These are phyloP conservation scores for Pulveroboletus sp. DNA, from an alignment of 1,284 basidiomycete species.

Conservation along the genomic window DNA sequence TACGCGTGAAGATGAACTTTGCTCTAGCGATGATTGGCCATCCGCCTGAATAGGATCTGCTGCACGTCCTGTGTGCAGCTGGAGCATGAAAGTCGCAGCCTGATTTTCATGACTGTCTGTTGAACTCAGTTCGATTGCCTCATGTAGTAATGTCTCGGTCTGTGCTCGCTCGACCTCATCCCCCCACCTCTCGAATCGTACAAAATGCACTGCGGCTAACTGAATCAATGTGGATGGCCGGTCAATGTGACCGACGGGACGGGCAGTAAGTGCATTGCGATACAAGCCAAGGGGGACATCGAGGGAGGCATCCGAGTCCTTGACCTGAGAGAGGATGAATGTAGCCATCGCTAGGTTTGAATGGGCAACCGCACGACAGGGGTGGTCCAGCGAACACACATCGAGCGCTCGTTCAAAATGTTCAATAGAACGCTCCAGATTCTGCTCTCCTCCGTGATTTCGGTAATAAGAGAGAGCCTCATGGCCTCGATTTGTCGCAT, in stretches of 20 bases:
- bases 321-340: background rate
- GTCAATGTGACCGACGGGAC: background rate
- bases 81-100: background rate
- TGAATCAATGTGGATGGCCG: background rate
- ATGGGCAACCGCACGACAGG: background rate
- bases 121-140: background rate
- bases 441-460: background rate
- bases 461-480: too few species aligned
- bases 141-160: background rate
- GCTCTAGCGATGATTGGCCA: slow-evolving; percentile 21
- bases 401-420: background rate
- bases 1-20: too few species aligned
- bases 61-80: background rate
- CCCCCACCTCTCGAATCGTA: background rate
- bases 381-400: background rate
- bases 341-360: background rate
- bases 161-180: too few species aligned
- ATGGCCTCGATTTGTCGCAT: too few species aligned
- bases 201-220: background rate
- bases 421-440: background rate
- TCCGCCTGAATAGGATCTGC: background rate
- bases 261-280: background rate
- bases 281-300: background rate
- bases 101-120: background rate
- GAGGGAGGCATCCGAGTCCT: background rate